phyloP scores from a whole-genome alignment of 2,329 filamentous ascomycete species.

The Cryphonectria radicalis region DNA sequence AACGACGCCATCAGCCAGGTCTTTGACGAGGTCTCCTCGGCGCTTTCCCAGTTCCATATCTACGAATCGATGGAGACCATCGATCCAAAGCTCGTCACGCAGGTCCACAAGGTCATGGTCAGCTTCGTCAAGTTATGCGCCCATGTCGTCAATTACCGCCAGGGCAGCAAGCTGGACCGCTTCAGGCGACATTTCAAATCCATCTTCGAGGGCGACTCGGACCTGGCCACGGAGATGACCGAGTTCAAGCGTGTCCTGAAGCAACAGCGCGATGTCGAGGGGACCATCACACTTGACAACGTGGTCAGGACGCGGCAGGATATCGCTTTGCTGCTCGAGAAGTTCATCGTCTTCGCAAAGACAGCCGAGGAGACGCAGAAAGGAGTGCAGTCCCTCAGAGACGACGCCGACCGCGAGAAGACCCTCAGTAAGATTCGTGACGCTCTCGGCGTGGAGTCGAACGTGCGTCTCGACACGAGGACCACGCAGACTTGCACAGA shows the following conservation, averaged over 20 bases:
- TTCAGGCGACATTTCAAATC: constrained; percentile 11
- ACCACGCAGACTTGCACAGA: constrained; percentile 34
- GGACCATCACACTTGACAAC: constrained; percentile 32
- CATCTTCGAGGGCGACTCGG: constrained; percentile 34
- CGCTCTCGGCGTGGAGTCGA: constrained; percentile 28
- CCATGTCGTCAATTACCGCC: constrained; percentile 37
- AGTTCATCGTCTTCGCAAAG: constrained; percentile 27
- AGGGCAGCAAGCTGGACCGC: constrained; percentile 32
- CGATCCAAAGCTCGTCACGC: constrained; percentile 28
- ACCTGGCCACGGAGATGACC: constrained; percentile 31
- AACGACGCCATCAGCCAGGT: constrained; percentile 33
- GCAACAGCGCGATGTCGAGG: constrained; percentile 33
- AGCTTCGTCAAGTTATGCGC: constrained; percentile 37
- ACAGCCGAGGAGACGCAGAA: constrained; percentile 31
- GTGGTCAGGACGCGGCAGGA: constrained; percentile 4
- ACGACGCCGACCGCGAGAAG: constrained; percentile 32
- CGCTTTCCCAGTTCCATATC: constrained; percentile 35
- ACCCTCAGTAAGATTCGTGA: constrained; percentile 32
- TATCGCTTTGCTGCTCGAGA: constrained; percentile 5
- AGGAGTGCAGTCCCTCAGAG: constrained; percentile 30
- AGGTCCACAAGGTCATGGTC: constrained; percentile 33
- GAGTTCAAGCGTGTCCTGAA: constrained; percentile 31
- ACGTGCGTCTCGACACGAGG: constrained; percentile 32
- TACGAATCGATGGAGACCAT: constrained; percentile 33
- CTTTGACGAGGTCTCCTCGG: constrained; percentile 32